Conservation (phyloP, 768 basidiomycete species). For the Mycena latifolia region DNA sequence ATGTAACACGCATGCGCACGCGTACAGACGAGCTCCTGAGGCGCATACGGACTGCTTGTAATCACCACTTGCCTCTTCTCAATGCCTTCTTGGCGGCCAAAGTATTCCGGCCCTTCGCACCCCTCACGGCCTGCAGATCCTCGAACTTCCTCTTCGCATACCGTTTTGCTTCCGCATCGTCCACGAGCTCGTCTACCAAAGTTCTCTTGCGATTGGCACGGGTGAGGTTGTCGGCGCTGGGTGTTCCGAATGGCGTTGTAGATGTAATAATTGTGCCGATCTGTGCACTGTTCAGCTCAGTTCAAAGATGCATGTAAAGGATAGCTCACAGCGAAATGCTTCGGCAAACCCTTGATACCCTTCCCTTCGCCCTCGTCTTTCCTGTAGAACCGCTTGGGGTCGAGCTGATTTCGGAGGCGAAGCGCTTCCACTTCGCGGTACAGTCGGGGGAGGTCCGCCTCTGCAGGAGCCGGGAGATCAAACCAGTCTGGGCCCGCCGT, state of each 20-base stretch:
- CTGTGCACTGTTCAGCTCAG: conserved; percentile 51
- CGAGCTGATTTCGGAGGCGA: conserved; percentile 87
- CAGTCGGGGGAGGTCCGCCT: conserved; percentile 82
- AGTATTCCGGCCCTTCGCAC: conserved; percentile 78
- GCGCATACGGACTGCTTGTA: background rate
- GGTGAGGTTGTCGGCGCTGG: conserved; percentile 78
- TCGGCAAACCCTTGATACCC: conserved; percentile 86
- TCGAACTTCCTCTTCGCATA: conserved; percentile 95
- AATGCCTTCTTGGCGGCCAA: conserved; percentile 72
- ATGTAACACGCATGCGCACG: no score
- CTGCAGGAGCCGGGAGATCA: conserved; percentile 86
- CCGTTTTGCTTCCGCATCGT: conserved; percentile 86
- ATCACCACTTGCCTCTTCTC: conserved; percentile 79
- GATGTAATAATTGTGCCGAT: conserved; percentile 85
- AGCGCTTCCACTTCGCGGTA: conserved; percentile 91
- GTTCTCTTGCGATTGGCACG: conserved; percentile 81
- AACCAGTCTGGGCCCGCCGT: conserved; percentile 91
- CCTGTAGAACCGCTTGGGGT: conserved; percentile 92
- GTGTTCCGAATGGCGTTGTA: conserved; percentile 77
- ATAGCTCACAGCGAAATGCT: conserved; percentile 85
- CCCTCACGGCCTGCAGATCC: conserved; percentile 77
- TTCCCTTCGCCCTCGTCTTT: conserved; percentile 90
- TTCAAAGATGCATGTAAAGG: background rate
- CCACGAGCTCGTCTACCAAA: conserved; percentile 89
- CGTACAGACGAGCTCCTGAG: no score